Conservation (phyloP, 2,329 filamentous ascomycete species). For the Stachybotrys echinatus region DNA sequence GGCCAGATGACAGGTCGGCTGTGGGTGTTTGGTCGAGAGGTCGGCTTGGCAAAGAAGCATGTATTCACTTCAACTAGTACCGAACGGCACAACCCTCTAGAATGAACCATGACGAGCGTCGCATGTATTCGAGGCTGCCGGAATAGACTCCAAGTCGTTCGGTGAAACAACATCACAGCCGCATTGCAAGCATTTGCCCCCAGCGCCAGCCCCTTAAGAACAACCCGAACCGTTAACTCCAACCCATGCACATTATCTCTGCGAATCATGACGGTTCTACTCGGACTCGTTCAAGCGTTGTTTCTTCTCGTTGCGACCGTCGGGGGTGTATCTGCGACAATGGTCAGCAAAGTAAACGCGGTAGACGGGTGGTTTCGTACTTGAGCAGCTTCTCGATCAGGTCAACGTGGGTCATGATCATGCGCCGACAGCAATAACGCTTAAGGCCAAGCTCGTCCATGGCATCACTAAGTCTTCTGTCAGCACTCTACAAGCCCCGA, state of each 20-base stretch:
- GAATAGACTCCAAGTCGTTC: no score
- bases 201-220: neutral
- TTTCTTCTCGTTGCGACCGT: conserved; percentile 60
- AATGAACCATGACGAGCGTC: no score
- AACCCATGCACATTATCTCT: conserved; percentile 19
- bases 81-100: no score
- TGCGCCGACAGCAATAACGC: conserved; percentile 96
- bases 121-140: no score
- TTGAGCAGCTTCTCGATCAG: conserved; percentile 96
- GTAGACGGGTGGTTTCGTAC: conserved; percentile 43
- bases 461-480: conserved; percentile 62
- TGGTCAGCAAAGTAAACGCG: neutral
- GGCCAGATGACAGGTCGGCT: no score
- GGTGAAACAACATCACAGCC: no score
- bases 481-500: conserved; percentile 10
- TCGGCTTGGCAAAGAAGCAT: no score
- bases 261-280: conserved; percentile 11
- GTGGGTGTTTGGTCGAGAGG: no score
- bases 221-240: conserved; percentile 23
- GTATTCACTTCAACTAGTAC: no score
- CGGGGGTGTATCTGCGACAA: conserved; percentile 50
- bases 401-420: conserved; percentile 99
- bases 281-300: conserved; percentile 30
- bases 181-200: neutral
- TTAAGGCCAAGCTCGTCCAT: conserved; percentile 93